Evolutionary conservation across 768 basidiomycete genomes (phyloP).

Genomic region (Mycena epipterygia): DNA sequence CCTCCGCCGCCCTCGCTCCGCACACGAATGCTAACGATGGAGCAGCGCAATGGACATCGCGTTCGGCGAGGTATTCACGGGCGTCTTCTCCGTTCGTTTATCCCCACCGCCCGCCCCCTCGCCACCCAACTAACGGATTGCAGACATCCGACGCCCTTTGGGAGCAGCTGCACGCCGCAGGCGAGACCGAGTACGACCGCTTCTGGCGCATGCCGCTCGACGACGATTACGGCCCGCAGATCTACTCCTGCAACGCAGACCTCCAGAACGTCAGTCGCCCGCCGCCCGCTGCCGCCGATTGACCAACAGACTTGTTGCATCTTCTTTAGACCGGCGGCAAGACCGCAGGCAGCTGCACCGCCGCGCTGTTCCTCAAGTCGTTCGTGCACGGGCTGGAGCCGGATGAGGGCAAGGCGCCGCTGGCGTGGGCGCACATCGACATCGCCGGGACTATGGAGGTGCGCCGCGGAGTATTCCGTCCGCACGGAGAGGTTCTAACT

Average conservation of each 20-base stretch:
- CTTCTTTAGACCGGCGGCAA: constrained; percentile 76
- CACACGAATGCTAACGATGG: neutral
- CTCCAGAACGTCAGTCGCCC: constrained; percentile 73
- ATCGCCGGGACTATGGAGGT: constrained; percentile 87
- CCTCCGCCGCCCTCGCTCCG: neutral
- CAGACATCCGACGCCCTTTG: constrained; percentile 85
- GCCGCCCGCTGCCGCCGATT: neutral
- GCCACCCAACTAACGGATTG: neutral
- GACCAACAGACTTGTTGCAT: constrained; percentile 19
- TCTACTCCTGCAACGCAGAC: constrained; percentile 84
- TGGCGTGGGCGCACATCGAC: constrained; percentile 92
- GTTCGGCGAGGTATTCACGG: constrained; percentile 82
- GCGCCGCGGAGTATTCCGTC: neutral
- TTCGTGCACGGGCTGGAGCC: constrained; percentile 84
- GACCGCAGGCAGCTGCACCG: constrained; percentile 81
- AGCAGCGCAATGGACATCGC: constrained; percentile 78
- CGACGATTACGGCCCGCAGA: constrained; percentile 84
- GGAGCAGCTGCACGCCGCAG: constrained; percentile 76
- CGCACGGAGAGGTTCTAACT: neutral
- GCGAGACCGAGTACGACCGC: constrained; percentile 81
- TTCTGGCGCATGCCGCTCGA: constrained; percentile 95
- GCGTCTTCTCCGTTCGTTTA: constrained; percentile 78
- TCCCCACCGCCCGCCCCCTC: neutral
- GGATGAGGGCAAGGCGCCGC: constrained; percentile 65
- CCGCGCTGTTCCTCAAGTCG: constrained; percentile 88